Conservation (phyloP, 352 stramenopile species). For the Blastocystis sp. region DNA sequence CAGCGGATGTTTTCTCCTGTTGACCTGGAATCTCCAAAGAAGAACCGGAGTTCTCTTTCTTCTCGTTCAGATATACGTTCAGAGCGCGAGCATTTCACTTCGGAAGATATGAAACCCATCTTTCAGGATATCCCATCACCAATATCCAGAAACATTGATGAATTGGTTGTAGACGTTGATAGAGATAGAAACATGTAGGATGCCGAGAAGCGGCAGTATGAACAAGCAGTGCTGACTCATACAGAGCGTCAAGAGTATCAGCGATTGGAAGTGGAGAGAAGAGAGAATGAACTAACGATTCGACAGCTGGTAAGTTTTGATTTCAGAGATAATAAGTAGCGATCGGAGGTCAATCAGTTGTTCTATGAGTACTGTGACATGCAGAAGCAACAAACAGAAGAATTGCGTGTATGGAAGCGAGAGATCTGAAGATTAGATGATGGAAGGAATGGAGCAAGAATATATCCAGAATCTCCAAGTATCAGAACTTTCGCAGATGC, state of each 20-base stretch:
- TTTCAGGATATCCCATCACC: not conserved
- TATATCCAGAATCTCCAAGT: not conserved
- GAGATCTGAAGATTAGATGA: not conserved
- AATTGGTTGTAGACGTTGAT: not conserved
- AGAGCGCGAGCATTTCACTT: no score
- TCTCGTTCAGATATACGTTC: no score
- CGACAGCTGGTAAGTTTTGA: not conserved
- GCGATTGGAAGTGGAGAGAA: not conserved
- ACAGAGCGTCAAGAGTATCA: not conserved
- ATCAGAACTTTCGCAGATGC: not conserved
- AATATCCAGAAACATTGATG: constrained; percentile 8
- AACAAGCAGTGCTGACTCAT: not conserved
- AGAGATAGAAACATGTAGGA: not conserved
- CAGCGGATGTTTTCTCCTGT: no score
- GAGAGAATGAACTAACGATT: not conserved
- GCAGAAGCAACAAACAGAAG: constrained; percentile 1
- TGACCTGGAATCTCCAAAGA: no score
- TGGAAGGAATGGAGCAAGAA: not conserved
- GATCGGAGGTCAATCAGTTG: not conserved
- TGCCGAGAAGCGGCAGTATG: not conserved
- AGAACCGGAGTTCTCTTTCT: no score
- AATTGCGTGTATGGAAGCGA: not conserved
- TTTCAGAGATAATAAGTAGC: not conserved
- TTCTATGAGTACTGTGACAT: not conserved
- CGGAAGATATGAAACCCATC: not conserved